Conservation (phyloP, 2,329 filamentous ascomycete species). For the Ophiostoma ulmi region DNA sequence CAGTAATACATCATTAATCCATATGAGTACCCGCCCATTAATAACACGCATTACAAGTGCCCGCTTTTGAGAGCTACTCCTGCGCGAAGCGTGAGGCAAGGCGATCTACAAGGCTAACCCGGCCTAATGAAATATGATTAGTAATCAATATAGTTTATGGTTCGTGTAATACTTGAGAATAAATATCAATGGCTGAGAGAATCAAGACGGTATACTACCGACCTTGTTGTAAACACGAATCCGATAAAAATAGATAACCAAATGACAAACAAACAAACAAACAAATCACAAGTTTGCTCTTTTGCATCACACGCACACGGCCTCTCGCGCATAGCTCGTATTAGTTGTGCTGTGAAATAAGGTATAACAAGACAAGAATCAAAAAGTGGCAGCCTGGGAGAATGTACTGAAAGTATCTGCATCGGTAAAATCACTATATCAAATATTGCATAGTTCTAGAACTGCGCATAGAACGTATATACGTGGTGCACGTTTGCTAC, state of each 20-base stretch:
- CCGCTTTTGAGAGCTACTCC: neutral
- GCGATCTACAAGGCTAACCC: neutral
- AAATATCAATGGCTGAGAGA: too few relatives aligned
- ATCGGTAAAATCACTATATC: neutral
- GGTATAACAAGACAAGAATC: neutral
- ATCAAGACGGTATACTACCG: too few relatives aligned
- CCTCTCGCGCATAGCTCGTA: too few relatives aligned
- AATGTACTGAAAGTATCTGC: neutral
- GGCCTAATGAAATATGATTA: neutral
- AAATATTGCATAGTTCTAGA: neutral
- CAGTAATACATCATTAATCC: neutral
- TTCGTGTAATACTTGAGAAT: too few relatives aligned
- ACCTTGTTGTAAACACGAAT: too few relatives aligned
- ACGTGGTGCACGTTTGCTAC: neutral
- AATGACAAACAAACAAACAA: too few relatives aligned
- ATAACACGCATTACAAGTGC: neutral
- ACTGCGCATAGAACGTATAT: neutral
- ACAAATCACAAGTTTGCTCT: too few relatives aligned
- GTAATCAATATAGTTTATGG: neutral
- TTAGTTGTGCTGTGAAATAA: neutral
- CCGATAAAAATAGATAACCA: too few relatives aligned
- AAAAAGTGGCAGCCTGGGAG: neutral
- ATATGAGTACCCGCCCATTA: slow-evolving; percentile 2
- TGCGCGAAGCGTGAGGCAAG: neutral
- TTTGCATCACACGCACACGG: too few relatives aligned